Evolutionary conservation across 768 basidiomycete species (phyloP).

Genomic region (Pleurotus salmoneostramineus): DNA sequence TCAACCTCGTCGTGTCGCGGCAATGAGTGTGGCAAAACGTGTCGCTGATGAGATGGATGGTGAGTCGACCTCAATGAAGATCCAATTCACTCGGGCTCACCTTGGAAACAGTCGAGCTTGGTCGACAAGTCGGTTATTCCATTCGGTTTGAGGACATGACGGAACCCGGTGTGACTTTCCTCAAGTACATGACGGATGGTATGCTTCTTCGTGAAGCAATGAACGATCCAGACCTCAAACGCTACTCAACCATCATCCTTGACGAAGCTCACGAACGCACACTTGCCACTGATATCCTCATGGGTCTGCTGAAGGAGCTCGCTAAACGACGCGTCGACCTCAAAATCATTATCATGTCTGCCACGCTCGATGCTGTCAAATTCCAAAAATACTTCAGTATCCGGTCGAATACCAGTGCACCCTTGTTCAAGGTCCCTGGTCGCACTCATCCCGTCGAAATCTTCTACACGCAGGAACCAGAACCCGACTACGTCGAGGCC

Average conservation of each 20-base stretch:
- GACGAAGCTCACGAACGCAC: constrained; percentile 99
- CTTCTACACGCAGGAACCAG: constrained; percentile 89
- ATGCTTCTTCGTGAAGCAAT: constrained; percentile 98
- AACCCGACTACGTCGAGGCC: constrained; percentile 95
- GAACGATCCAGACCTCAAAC: constrained; percentile 85
- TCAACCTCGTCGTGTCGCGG: constrained; percentile 92
- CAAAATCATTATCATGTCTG: constrained; percentile 98
- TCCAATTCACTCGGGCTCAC: not conserved
- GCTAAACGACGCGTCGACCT: constrained; percentile 80
- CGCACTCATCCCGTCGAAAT: constrained; percentile 95
- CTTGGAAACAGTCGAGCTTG: constrained; percentile 66
- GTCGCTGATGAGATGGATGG: constrained; percentile 99
- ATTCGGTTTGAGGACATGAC: constrained; percentile 99
- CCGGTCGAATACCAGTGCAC: constrained; percentile 45
- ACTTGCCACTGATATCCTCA: constrained; percentile 95
- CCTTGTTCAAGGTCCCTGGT: constrained; percentile 88
- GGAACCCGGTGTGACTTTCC: constrained; percentile 82
- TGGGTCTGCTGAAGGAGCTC: constrained; percentile 90
- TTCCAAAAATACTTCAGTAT: constrained; percentile 92
- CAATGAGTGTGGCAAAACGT: constrained; percentile 97
- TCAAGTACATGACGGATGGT: constrained; percentile 99
- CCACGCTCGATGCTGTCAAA: constrained; percentile 94
- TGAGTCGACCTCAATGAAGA: constrained; percentile 19
- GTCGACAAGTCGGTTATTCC: constrained; percentile 94
- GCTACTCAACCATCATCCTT: constrained; percentile 97